Base-by-base conservation (phyloP, 305 asterid genomes). In the Rubia balearica region DNA sequence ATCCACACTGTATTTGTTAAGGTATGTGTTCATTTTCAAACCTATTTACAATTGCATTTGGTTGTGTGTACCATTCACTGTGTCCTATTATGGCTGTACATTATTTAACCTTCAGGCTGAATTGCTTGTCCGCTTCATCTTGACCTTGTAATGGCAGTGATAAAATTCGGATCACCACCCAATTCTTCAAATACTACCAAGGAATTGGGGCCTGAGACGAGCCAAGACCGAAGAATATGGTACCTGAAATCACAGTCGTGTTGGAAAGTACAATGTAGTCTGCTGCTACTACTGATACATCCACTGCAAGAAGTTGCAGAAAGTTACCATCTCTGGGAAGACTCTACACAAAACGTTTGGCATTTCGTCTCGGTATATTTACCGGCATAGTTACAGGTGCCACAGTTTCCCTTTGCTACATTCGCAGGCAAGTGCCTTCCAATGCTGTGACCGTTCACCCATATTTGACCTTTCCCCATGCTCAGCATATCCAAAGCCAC, bases 221-320 rank as follows among this genome's bases (percentile, higher is more conserved):
- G 65, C 99, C 98, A 94, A 2, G 99, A 88, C 22, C 95, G 89
- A 0, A 98, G 99, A 69, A 94, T 71, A 61, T 91, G 98, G 78
- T 94, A 94, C 96, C 96, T 92, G 79, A 55, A 17, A 79, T 73
- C 12, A 45, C 41, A 68, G 8, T 65, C 71, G 9, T 30, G 16
- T 66, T 40, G 67, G 73, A 71, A 46, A n/a, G 62, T 46, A 22
- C 61, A 17, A 19, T 45, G 9, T 61, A 36, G 59, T 14, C n/a
- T 36, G 11, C 27, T 8, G 27, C 38, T 24, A 24, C 38, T 33
- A 33, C 38, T 33, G 38, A 33, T 33, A 33, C 38, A 36, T 72
- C 8, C 14, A 33, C 14, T 57, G 36, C 30, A 22, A 45, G 38
- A 33, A 33, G 38, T 13, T 57, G n/a, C 40, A 13, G 57, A 51